A percentile compares a stretch with the other conserved stretches of the same genome.
phyloP scores from a whole-genome alignment of 176 grass and related monocot genomes.

The Lolium multiflorum region DNA sequence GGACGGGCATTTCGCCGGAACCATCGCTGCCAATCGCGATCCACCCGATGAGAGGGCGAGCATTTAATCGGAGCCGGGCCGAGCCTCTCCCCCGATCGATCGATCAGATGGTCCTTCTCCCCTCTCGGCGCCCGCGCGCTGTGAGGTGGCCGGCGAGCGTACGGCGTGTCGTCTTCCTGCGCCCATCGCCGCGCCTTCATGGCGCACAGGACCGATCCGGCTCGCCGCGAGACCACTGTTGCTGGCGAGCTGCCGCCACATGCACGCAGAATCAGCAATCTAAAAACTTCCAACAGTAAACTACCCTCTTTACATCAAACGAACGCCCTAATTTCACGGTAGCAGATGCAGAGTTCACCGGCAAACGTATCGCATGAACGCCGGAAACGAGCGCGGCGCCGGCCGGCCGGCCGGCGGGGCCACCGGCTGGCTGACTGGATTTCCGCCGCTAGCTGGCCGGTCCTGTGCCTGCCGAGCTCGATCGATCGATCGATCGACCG shows the following conservation, averaged over 20 bases:
- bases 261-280: neutral
- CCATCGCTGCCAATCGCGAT: conserved; percentile 41
- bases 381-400: neutral
- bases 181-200: conserved; percentile 20
- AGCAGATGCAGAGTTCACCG: neutral
- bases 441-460: neutral
- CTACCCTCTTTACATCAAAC: neutral
- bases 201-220: neutral
- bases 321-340: conserved; percentile 1
- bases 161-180: conserved; percentile 35
- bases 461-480: too few species aligned
- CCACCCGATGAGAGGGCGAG: conserved; percentile 50
- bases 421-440: neutral
- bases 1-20: conserved; percentile 27
- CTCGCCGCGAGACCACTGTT: neutral
- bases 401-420: neutral
- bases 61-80: conserved; percentile 35
- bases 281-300: neutral
- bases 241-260: neutral
- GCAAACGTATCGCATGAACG: neutral
- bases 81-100: neutral
- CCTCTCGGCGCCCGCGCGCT: neutral
- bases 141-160: conserved; percentile 38
- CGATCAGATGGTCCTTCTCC: conserved; percentile 29
- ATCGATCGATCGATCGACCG: neutral